Evolutionary conservation across 106 monocot species (phyloP).

Genomic region (Vanilla planifolia): DNA sequence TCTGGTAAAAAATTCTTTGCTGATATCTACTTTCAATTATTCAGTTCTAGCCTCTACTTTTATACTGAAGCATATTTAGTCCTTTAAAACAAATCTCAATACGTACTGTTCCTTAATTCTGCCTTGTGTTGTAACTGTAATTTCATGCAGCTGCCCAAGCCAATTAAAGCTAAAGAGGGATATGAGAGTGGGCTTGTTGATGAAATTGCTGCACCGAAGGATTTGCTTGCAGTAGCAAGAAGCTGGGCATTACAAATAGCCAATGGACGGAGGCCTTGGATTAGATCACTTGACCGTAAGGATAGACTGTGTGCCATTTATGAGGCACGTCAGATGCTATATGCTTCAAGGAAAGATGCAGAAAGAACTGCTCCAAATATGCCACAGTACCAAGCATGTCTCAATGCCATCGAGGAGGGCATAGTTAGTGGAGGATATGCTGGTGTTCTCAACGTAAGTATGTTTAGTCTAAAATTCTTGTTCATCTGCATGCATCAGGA

Average conservation of each 20-base stretch:
- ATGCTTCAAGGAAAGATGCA: conserved; percentile 19
- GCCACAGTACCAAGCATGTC: conserved; percentile 29
- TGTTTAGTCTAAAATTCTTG: no score
- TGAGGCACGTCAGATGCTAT: conserved; percentile 1
- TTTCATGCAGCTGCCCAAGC: conserved; percentile 30
- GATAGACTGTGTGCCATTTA: conserved; percentile 28
- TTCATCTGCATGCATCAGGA: neutral
- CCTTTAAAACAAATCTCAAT: neutral
- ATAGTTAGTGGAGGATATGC: conserved; percentile 34
- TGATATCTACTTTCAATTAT: no score
- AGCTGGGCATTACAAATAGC: conserved; percentile 5
- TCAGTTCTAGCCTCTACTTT: neutral
- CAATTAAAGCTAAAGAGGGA: conserved; percentile 36
- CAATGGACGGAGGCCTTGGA: conserved; percentile 22
- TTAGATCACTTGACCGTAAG: conserved; percentile 36
- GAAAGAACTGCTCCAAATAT: conserved; percentile 33
- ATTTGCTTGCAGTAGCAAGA: conserved; percentile 8
- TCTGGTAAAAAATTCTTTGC: no score
- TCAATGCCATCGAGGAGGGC: conserved; percentile 44
- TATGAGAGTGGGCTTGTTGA: conserved; percentile 38
- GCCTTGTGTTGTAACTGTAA: neutral
- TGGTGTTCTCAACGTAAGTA: conserved; percentile 24
- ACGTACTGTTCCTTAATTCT: neutral
- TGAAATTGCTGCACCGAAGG: conserved; percentile 12
- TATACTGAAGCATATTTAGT: neutral